A percentile compares a stretch with the other conserved stretches of the same genome.
Conservation (phyloP, 192 early-diverging fungal genomes). For the Coemansia asiatica region DNA sequence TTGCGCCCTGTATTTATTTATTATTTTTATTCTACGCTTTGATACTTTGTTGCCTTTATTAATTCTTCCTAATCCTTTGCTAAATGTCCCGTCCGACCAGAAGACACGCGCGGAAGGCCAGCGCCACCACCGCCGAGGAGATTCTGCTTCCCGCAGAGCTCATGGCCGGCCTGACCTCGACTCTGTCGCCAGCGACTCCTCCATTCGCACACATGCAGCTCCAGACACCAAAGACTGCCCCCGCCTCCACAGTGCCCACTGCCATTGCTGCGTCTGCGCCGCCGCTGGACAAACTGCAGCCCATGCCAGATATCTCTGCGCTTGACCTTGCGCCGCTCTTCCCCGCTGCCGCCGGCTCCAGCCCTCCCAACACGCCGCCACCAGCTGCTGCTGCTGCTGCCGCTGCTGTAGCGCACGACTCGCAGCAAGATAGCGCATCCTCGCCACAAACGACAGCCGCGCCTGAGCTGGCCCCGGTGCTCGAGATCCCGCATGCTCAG, state of each 20-base stretch:
- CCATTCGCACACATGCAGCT: conserved; percentile 6
- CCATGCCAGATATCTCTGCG: conserved; percentile 7
- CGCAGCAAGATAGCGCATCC: neutral
- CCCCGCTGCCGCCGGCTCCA: conserved; percentile 14
- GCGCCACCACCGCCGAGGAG: conserved; percentile 51
- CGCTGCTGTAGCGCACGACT: neutral
- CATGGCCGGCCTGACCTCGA: conserved; percentile 44
- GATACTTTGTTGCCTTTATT: conserved; percentile 1
- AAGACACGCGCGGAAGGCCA: conserved; percentile 51
- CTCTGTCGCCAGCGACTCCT: conserved; percentile 25
- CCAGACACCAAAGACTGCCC: neutral
- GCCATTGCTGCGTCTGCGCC: neutral
- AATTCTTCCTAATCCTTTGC: neutral
- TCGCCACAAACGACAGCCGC: neutral
- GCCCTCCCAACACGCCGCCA: conserved; percentile 4
- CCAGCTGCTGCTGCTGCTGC: neutral
- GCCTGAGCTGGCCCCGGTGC: neutral
- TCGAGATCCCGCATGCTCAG: conserved; percentile 8
- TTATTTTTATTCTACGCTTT: neutral
- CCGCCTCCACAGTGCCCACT: neutral
- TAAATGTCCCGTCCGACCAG: conserved; percentile 39
- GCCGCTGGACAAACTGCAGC: conserved; percentile 3
- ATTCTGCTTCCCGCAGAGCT: conserved; percentile 53
- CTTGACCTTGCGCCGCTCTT: conserved; percentile 47
- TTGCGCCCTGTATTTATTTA: neutral